Evolutionary conservation across 225 moss, liverwort and hornwort genomes (phyloP), one percentile per base, ranked within the genome.

Genomic region (Polytrichum commune): DNA sequence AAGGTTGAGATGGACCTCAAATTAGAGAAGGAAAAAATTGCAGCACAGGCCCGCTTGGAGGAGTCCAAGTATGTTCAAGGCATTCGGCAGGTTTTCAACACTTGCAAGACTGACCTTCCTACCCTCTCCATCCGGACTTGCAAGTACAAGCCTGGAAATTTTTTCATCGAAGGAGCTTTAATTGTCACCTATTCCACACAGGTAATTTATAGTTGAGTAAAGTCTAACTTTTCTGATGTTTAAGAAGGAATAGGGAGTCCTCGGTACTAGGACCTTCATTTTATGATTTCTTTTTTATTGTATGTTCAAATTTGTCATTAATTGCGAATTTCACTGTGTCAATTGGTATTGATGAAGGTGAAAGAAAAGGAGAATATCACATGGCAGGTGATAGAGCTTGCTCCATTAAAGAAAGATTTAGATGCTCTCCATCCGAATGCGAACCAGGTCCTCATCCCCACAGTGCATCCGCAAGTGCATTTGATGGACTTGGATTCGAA

Each of bases 401-500:
- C 66, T 1, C 84, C 87, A 0, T 73, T 78, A 78, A 84, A 81
- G 61, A 69, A 58, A 1, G 81, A 84, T 54, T 54, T 81, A 67
- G 87, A 81, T 56, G 27, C 73, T 9, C 55, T 77, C 2, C 13
- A 18, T 9, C 10, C 16, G 8, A 71, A 72, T 26, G 68, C 66
- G 4, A 71, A 60, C 0, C 54, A 77, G 18, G 23, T 64, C 6
- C 30, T 88, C 29, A 55, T 2, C 24, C 84, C 84, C 1, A 56
- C 33, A 25, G 72, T 27, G 54, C 74, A 76, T n/a, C 16, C 18
- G 29, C 66, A 16, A 29, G 68, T 68, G 1, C 71, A 57, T 2
- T 24, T 88, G 6, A 77, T 84, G 5, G 84, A 84, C 27, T 60
- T 88, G 55, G 75, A 88, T 53, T 78, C 84, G 5, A 69, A 13